Base-by-base conservation (phyloP, 495 filamentous ascomycete species). In the Aspergillus funiculosus region DNA sequence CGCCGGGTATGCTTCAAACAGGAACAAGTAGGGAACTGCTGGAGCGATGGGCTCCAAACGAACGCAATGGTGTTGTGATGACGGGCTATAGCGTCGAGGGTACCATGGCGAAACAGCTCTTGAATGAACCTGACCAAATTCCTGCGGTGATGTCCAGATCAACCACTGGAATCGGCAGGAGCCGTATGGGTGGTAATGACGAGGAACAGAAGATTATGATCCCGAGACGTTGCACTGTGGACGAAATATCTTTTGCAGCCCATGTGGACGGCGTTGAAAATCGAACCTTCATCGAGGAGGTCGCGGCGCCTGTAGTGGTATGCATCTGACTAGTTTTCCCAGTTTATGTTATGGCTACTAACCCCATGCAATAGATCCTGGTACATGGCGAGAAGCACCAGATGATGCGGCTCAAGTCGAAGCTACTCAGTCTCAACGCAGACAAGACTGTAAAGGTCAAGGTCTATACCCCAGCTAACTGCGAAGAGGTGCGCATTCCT, bases 61-160 rank as follows among this genome's bases (percentile, higher is more conserved):
- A 90, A 37, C 85, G 88, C 59, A 98, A 98, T 63, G 92, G 94
- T 8, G 84, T 98, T 18, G 84, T 98, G 48, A 91, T 98, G 69
- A 98, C 92, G 4, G 92, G 92, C 57, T 98, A 98, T 65, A 92
- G 86, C 43, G 92, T 98, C 18, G 92, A 98, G 66, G 92, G 94
- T 8, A 98, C 92, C 2, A 97, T 98, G 94, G 92, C 89, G 25
- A 95, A 95, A 66, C 77, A 87, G 53, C 79, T 98, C 35, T 81
- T 95, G 63, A 86, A 89, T 47, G 92, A 96, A 60, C 92, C 92
- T 0, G 89, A 94, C 27, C 79, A 83, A 54, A 97, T 98, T 43
- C 87, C 85, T 29, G 91, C 91, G 0, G 81, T 95, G 52, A 96
- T 95, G 88, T 86, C 83, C 14, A 74, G 71, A 56, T 72, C 81